These are phyloP conservation scores for Fusarium ramigenum DNA, from an alignment of 2,329 filamentous ascomycete genomes.

Conservation along the genomic window DNA sequence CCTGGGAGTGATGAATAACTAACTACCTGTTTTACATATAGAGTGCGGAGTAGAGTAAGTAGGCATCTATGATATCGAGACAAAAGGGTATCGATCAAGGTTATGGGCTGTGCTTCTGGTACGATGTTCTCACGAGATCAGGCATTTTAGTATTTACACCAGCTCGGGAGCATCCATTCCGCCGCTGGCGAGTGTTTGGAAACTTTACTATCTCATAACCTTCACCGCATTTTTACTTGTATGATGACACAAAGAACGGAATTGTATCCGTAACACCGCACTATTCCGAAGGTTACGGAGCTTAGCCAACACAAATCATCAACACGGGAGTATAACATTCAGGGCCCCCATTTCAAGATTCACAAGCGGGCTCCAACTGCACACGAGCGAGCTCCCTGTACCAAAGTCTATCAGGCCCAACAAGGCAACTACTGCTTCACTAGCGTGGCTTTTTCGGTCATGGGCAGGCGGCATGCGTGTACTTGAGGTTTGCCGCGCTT, in stretches of 20 bases:
- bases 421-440: conserved; percentile 20
- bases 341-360: conserved; percentile 8
- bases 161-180: not conserved
- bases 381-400: conserved; percentile 23
- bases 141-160: not conserved
- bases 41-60: not conserved
- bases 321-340: conserved; percentile 2
- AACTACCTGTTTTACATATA: not conserved
- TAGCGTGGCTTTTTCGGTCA: conserved; percentile 19
- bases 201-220: not conserved
- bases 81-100: not conserved
- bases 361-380: not conserved
- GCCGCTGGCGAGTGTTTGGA: not conserved
- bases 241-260: conserved; percentile 3
- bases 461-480: not conserved
- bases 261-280: not conserved
- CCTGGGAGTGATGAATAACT: not conserved
- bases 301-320: not conserved
- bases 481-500: not conserved
- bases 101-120: not conserved
- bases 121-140: conserved; percentile 7
- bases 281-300: not conserved
- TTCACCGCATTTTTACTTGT: conserved; percentile 18
- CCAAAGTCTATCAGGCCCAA: conserved; percentile 37
- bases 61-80: not conserved